phyloP scores from a whole-genome alignment of 768 basidiomycete genomes.

The Hypholoma sublateritium region DNA sequence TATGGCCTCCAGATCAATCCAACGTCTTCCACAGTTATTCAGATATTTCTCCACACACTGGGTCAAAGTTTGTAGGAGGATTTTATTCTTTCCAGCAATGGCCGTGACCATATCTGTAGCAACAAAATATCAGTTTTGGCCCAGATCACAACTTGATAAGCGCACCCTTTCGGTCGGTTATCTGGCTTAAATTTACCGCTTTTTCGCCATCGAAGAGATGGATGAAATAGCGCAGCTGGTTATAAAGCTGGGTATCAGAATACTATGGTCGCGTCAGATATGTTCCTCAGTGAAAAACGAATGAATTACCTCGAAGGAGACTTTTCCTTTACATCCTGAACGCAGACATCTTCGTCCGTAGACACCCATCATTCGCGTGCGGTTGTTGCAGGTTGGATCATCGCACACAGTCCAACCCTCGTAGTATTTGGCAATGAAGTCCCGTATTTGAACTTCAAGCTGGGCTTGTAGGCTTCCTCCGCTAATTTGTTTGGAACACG shows the following conservation, averaged over 20 bases:
- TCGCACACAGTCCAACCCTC: constrained; percentile 88
- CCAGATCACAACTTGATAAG: background rate
- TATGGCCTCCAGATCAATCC: constrained; percentile 78
- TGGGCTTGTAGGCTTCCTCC: constrained; percentile 74
- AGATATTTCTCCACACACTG: constrained; percentile 75
- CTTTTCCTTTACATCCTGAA: constrained; percentile 64
- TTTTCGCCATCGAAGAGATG: constrained; percentile 77
- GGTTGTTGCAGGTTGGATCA: constrained; percentile 77
- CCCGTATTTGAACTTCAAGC: constrained; percentile 83
- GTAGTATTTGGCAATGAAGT: constrained; percentile 79
- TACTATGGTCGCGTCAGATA: constrained; percentile 50
- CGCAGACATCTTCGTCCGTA: constrained; percentile 83
- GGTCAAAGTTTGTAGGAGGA: constrained; percentile 51
- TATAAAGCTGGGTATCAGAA: constrained; percentile 81
- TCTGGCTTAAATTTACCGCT: constrained; percentile 51
- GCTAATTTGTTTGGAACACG: constrained; percentile 55
- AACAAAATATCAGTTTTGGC: background rate
- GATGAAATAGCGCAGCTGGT: constrained; percentile 83
- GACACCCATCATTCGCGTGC: constrained; percentile 93
- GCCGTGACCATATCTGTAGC: constrained; percentile 32
- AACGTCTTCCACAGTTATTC: constrained; percentile 84
- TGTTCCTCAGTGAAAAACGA: background rate
- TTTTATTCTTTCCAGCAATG: constrained; percentile 48
- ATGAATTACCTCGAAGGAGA: constrained; percentile 69
- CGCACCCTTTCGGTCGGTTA: constrained; percentile 42